Evolutionary conservation across 2,329 filamentous ascomycete genomes (phyloP).

Genomic region (Sporothrix dimorphospora): DNA sequence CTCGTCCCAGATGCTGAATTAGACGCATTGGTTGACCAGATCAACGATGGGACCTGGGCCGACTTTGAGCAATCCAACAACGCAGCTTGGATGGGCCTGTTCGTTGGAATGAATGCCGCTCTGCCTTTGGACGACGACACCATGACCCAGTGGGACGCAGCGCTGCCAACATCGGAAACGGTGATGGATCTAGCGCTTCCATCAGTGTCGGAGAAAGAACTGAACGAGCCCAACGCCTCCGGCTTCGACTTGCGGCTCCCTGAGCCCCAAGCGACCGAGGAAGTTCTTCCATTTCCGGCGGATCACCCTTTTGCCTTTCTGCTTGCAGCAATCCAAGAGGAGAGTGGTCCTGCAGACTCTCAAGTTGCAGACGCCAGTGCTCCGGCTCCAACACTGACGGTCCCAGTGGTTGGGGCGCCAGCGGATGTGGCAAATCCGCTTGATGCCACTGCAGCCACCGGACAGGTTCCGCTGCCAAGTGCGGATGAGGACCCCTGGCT

Average conservation of each 20-base stretch:
- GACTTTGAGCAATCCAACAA: neutral
- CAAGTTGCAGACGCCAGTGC: neutral
- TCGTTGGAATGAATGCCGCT: too few relatives aligned
- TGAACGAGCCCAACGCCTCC: neutral
- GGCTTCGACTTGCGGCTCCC: neutral
- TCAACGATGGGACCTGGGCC: neutral
- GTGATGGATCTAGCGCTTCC: neutral
- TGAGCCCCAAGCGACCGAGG: neutral
- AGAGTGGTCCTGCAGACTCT: neutral
- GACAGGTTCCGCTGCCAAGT: neutral
- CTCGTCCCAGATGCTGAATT: neutral
- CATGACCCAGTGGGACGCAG: neutral
- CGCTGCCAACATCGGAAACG: neutral
- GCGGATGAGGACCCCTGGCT: neutral
- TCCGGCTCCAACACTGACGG: neutral
- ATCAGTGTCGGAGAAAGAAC: neutral
- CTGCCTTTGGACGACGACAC: neutral
- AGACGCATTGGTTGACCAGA: neutral
- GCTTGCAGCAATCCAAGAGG: neutral
- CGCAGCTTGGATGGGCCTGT: neutral
- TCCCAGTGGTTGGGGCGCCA: neutral
- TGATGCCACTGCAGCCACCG: slow-evolving; percentile 4
- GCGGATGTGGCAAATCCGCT: neutral
- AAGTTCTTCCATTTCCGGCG: neutral
- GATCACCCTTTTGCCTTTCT: neutral